These are phyloP conservation scores for Aspergillaceae sp. DNA, from an alignment of 2,329 filamentous ascomycete genomes.

Conservation along the genomic window DNA sequence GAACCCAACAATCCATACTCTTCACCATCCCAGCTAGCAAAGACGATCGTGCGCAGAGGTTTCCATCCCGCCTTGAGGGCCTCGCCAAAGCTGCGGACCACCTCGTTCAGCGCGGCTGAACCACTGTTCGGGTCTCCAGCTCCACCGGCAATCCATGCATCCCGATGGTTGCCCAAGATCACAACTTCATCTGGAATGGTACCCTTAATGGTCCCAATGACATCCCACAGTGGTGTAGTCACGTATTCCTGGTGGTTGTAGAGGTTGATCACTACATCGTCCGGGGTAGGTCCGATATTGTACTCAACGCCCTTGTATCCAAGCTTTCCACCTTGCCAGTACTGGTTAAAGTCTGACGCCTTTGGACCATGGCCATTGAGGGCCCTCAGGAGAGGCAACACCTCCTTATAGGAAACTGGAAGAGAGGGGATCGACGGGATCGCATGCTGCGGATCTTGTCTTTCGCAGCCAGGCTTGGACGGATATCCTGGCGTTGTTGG, in stretches of 20 bases:
- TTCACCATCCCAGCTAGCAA: constrained; percentile 76
- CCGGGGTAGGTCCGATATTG: constrained; percentile 73
- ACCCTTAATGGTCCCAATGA: constrained; percentile 86
- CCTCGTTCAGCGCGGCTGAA: constrained; percentile 69
- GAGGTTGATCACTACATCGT: constrained; percentile 61
- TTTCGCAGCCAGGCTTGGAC: constrained; percentile 78
- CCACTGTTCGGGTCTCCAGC: constrained; percentile 77
- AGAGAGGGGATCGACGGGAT: constrained; percentile 84
- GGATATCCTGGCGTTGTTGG: constrained; percentile 92
- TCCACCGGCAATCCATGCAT: constrained; percentile 83
- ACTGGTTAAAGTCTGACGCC: constrained; percentile 61
- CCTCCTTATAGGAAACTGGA: constrained; percentile 81
- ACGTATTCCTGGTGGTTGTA: constrained; percentile 74
- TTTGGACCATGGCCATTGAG: constrained; percentile 82
- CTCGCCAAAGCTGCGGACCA: constrained; percentile 64
- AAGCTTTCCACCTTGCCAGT: constrained; percentile 67
- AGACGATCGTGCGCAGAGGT: constrained; percentile 81
- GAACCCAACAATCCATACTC: constrained; percentile 81
- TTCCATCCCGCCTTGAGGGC: constrained; percentile 69
- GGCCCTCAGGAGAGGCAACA: constrained; percentile 76
- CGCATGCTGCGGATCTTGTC: constrained; percentile 58
- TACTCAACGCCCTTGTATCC: constrained; percentile 75
- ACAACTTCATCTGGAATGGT: constrained; percentile 77
- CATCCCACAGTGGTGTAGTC: constrained; percentile 78
- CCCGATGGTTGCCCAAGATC: constrained; percentile 83